phyloP scores from a whole-genome alignment of 148 eudicot genomes.

The Nepenthes gracilis region DNA sequence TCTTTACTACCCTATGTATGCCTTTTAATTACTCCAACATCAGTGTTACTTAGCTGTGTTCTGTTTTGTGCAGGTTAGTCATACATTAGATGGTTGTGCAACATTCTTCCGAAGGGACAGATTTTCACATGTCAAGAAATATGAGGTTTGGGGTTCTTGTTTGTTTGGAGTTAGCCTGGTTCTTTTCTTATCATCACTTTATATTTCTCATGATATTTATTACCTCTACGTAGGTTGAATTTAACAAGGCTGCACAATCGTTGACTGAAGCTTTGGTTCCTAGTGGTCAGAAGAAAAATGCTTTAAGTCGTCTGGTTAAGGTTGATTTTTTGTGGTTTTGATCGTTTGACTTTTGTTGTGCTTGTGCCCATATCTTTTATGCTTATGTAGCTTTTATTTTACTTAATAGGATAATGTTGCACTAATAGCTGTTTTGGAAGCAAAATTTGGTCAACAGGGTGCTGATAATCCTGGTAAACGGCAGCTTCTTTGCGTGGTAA shows the following conservation, averaged over 20 bases:
- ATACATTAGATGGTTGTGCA: constrained; percentile 88
- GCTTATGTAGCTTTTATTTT: constrained; percentile 1
- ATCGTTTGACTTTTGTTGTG: background rate
- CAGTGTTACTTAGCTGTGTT: constrained; percentile 1
- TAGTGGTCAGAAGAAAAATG: constrained; percentile 72
- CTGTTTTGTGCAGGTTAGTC: constrained; percentile 40
- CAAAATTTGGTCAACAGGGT: constrained; percentile 79
- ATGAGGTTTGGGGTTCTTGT: constrained; percentile 48
- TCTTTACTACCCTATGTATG: constrained; percentile 1
- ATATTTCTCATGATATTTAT: constrained; percentile 5
- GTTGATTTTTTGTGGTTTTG: constrained; percentile 18
- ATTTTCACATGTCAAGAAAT: constrained; percentile 94
- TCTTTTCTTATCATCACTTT: background rate
- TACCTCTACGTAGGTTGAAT: constrained; percentile 68
- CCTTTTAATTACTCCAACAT: background rate
- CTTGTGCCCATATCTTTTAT: background rate
- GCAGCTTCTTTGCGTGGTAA: constrained; percentile 98
- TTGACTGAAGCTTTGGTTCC: constrained; percentile 92
- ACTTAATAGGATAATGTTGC: constrained; percentile 81
- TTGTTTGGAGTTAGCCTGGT: background rate
- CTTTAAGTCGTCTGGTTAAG: constrained; percentile 79
- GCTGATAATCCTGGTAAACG: constrained; percentile 84
- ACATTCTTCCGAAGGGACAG: constrained; percentile 98
- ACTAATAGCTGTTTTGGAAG: constrained; percentile 82
- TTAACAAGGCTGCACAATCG: constrained; percentile 98